Base-by-base conservation (phyloP, 139 green algal genomes). In the Chlorella sp. region DNA sequence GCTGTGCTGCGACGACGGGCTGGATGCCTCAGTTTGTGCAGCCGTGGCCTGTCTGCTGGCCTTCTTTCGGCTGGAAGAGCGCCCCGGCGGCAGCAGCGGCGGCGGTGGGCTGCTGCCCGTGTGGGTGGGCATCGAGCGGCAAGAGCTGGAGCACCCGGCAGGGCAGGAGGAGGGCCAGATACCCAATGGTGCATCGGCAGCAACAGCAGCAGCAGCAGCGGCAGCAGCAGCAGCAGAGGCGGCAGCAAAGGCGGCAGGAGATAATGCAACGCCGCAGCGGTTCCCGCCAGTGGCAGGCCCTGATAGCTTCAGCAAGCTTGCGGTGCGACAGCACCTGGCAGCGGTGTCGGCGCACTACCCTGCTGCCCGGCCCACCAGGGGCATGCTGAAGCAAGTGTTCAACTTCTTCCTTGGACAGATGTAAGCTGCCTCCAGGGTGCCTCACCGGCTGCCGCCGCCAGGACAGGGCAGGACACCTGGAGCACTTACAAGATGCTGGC, bases 371-470 rank as follows among this genome's bases (percentile, higher is more conserved):
- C 94, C 95, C 21, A 95, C 92, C 0, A 79, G 94, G 0, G 93
- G 87, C 53, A 93, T 94, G 85, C 88, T 98, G 24, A 96, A 96
- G 81, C 95, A 98, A 91, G 95, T 98, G 21, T 98, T 91, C 89
- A 97, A 96, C 85, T 95, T 94, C 39, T 98, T 97, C 82, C 69
- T 94, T 26, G 71, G 71, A 9, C 82, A 91, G 66, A 26, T 90
- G 61, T 89, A n/a, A 30, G 32, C 19, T 60, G 48, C n/a, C n/a
- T n/a, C n/a, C n/a, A n/a, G n/a, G n/a, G n/a, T n/a, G n/a, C n/a
- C n/a, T n/a, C n/a, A n/a, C n/a, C n/a, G n/a, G n/a, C n/a, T n/a
- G n/a, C n/a, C n/a, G n/a, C n/a, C n/a, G n/a, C n/a, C n/a, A n/a
- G n/a, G n/a, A n/a, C n/a, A n/a, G n/a, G n/a, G n/a, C n/a, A n/a